Base-by-base conservation (phyloP, 1,139 yeast species). In the Arxiozyma bovina region DNA sequence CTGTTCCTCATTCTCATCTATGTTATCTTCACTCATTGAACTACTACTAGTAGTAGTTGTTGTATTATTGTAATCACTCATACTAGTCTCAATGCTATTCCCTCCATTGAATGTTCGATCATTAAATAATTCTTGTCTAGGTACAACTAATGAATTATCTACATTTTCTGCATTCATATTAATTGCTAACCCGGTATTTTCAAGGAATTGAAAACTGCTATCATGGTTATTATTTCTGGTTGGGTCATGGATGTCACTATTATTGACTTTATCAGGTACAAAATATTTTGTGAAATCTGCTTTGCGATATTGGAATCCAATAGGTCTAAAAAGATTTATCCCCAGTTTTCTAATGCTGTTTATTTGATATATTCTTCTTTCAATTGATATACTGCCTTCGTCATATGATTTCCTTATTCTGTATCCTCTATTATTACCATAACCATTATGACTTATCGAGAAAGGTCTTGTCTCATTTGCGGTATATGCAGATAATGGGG, bases 271-370 rank as follows among this genome's bases (percentile, higher is more conserved):
- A 23, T 9, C 23, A 12, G 11, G 43, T 57, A 52, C 61, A 61
- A 51, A 1, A 67, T 64, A 30, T 59, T 60, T 42, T 42, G 20
- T 3, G 9, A 20, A 11, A 42, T 42, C 15, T n/a, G 23, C 9
- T 12, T 42, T 42, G 18, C 50, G n/a, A 22, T 38, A 47, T 5
- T 54, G 58, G 11, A 65, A 55, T 11, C 71, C 71, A 30, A 67
- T 59, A 2, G 70, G 68, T 42, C 58, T 55, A 12, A 68, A 55
- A 40, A 50, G 47, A 42, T 60, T 55, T 56, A 59, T 56, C 1
- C 71, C 71, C 12, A 64, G 42, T 20, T 57, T 50, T 34, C 34
- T 50, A 4, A 47, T 43, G 15, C 48, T 25, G n/a, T 23, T 23
- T 23, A 50, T 21, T 18, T 43, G 43, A n/a, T 12, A 27, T 21